Base-by-base conservation (phyloP, 257 asterid genomes). In the Mentha longifolia region DNA sequence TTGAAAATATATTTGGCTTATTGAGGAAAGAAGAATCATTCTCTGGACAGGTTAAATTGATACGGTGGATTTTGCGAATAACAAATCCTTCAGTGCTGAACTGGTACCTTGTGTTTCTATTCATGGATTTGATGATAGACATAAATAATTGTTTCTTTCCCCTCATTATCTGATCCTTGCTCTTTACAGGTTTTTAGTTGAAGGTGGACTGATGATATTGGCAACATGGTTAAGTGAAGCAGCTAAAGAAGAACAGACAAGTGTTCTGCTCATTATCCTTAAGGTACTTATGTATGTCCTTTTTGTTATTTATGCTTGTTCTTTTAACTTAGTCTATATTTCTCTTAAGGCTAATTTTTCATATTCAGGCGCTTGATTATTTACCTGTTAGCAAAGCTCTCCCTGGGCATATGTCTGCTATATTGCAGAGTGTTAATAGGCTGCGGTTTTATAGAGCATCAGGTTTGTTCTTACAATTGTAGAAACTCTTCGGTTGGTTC, bases 141-240 rank as follows among this genome's bases (percentile, higher is more conserved):
- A 7, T 50, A 15, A 46, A 63, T 61, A 47, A 55, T 71, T 61
- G 28, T 59, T 46, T 41, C 61, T 73, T 20, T 10, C 70, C 28
- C 58, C 67, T 57, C 47, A 19, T 10, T 22, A 61, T 70, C 54
- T 30, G 64, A 72, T 79, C 58, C 71, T 67, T 55, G 43, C 76
- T 61, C 31, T 76, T 39, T 77, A 45, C 85, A 95, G 99, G 99
- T 92, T 95, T 64, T 79, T 92, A 76, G 74, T 74, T 57, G 88
- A 95, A 76, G 98, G 95, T 13, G 97, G 99, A 62, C 80, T 88
- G 61, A 82, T 92, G 97, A 88, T 95, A 73, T 84, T 95, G 77
- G 98, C 97, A 6, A 88, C 97, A 47, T 95, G 98, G 99, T 77
- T 95, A 84, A 82, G 92, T 81, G 89, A 92, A 82, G 97, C 98